Conservation (phyloP, 2,329 filamentous ascomycete species). For the Colletotrichum sublineola region DNA sequence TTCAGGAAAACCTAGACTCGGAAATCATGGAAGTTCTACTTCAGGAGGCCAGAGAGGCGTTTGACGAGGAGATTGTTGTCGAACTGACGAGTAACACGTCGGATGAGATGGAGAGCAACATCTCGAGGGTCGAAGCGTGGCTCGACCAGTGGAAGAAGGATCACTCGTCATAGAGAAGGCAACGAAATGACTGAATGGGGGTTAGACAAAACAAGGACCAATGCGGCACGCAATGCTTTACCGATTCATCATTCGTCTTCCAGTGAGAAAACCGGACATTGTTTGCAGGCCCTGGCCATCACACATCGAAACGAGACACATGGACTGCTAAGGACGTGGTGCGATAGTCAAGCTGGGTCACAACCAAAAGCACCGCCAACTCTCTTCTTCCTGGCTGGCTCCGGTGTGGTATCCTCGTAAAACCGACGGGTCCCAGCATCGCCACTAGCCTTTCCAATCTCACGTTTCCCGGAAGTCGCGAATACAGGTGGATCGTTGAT, state of each 20-base stretch:
- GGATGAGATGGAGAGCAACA: constrained; percentile 89
- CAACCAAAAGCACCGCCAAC: neutral
- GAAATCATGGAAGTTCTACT: constrained; percentile 98
- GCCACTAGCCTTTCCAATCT: neutral
- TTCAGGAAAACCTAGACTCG: constrained; percentile 95
- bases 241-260: neutral
- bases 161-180: constrained; percentile 28
- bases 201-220: neutral
- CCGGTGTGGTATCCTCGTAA: neutral
- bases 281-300: neutral
- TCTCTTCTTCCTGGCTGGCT: neutral
- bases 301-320: neutral
- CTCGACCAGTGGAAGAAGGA: constrained; percentile 84
- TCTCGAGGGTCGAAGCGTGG: constrained; percentile 88
- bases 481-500: neutral
- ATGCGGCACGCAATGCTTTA: neutral
- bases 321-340: neutral
- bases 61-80: constrained; percentile 88
- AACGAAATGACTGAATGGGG: constrained; percentile 44
- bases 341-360: neutral
- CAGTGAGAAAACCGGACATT: neutral
- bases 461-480: neutral
- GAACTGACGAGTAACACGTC: constrained; percentile 85
- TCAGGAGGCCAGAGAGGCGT: constrained; percentile 89
- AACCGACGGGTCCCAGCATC: neutral